Evolutionary conservation across 2,329 filamentous ascomycete genomes (phyloP).

Genomic region (Trichoderma sp.): DNA sequence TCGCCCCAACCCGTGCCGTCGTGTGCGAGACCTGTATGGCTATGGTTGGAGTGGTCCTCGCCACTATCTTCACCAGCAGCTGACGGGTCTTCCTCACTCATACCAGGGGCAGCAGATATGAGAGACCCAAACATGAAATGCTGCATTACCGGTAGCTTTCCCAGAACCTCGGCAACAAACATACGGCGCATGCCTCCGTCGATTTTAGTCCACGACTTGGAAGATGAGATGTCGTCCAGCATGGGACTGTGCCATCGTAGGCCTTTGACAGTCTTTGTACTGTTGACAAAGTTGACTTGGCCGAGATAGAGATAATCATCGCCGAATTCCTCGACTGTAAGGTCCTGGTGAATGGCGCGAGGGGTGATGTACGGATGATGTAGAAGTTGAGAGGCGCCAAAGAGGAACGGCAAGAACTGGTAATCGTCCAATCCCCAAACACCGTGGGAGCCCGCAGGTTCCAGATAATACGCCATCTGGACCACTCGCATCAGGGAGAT

Average conservation of each 20-base stretch:
- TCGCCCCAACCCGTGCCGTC: constrained; percentile 80
- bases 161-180: constrained; percentile 90
- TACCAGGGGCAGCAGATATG: constrained; percentile 74
- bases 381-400: constrained; percentile 86
- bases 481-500: constrained; percentile 81
- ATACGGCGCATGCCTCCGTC: constrained; percentile 94
- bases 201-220: constrained; percentile 87
- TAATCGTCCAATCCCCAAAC: constrained; percentile 99
- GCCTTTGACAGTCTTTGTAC: constrained; percentile 92
- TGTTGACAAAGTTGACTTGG: constrained; percentile 92
- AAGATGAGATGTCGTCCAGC: constrained; percentile 93
- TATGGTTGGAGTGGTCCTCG: constrained; percentile 60
- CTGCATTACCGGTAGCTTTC: constrained; percentile 96
- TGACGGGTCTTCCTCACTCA: constrained; percentile 66
- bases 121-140: constrained; percentile 93
- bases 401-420: constrained; percentile 92
- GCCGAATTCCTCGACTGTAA: constrained; percentile 82
- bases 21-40: constrained; percentile 60
- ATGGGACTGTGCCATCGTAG: constrained; percentile 96
- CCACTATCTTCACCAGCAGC: constrained; percentile 47
- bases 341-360: constrained; percentile 79
- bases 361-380: constrained; percentile 79
- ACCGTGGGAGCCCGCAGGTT: constrained; percentile 93
- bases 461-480: constrained; percentile 92
- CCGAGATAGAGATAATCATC: constrained; percentile 86